A percentile compares a stretch with the other conserved stretches of the same genome.
Evolutionary conservation across 1,284 basidiomycete genomes (phyloP).

Genomic region (Leccinum insigne): DNA sequence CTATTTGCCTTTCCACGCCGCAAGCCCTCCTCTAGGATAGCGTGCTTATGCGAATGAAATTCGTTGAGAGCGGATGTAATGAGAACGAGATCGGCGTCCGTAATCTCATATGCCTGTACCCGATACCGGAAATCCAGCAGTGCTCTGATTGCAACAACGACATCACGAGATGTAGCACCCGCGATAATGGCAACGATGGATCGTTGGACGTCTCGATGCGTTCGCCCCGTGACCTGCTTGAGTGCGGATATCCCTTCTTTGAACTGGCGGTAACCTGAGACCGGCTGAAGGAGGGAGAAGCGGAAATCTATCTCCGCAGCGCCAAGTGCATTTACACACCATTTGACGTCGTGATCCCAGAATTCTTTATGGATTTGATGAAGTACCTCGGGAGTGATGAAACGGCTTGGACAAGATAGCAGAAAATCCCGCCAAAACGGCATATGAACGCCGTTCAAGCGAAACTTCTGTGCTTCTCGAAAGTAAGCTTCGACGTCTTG

Average conservation of each 20-base stretch:
- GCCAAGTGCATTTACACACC: neutral
- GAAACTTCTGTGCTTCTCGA: neutral
- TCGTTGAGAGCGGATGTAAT: neutral
- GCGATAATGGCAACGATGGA: neutral
- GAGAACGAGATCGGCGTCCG: neutral
- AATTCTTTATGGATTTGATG: neutral
- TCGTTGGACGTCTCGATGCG: neutral
- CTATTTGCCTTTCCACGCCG: neutral
- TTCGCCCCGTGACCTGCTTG: neutral
- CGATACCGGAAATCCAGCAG: neutral
- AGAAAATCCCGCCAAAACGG: neutral
- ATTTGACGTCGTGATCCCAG: neutral
- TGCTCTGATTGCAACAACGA: neutral
- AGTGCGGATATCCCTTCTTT: neutral
- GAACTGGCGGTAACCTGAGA: neutral
- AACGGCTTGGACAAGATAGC: neutral
- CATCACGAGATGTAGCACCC: neutral
- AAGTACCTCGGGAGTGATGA: neutral
- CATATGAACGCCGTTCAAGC: neutral
- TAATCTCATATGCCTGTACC: neutral
- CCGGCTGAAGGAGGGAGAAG: neutral
- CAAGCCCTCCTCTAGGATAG: neutral
- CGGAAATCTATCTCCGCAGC: neutral
- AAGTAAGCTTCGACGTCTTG: neutral
- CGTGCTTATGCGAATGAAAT: neutral